These are phyloP conservation scores for Tephrocybe sp. DNA, from an alignment of 768 basidiomycete genomes.

Conservation along the genomic window DNA sequence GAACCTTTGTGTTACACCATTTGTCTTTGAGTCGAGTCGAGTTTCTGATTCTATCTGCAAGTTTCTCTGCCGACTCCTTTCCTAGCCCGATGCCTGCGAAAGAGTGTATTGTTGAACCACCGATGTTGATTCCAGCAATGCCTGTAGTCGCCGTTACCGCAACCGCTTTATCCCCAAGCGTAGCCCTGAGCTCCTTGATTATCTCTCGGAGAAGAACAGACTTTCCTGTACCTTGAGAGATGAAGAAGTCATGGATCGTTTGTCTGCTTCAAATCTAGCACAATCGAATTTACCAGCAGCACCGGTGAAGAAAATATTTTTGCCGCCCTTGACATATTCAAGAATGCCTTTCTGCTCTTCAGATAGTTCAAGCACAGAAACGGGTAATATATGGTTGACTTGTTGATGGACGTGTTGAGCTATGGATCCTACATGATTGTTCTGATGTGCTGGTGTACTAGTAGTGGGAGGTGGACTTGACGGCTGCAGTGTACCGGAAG, in stretches of 20 bases:
- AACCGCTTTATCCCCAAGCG: slow-evolving; percentile 22
- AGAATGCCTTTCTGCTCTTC: slow-evolving; percentile 43
- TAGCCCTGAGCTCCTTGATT: slow-evolving; percentile 40
- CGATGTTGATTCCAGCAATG: slow-evolving; percentile 70
- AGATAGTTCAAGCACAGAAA: slow-evolving; percentile 22
- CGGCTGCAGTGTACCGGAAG: not conserved
- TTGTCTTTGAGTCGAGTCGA: slow-evolving; percentile 26
- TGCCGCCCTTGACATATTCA: slow-evolving; percentile 46
- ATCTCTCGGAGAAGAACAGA: slow-evolving; percentile 68
- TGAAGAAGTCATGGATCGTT: not conserved
- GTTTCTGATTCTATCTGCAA: slow-evolving; percentile 35
- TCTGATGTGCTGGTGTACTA: slow-evolving; percentile 39
- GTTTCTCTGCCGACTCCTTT: slow-evolving; percentile 40
- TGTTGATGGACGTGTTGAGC: not conserved
- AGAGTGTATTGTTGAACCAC: slow-evolving; percentile 66
- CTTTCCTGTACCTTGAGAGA: slow-evolving; percentile 62
- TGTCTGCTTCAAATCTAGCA: not conserved
- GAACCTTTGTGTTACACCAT: slow-evolving; percentile 52
- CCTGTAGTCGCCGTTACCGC: slow-evolving; percentile 69
- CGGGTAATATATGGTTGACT: not conserved
- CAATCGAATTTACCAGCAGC: slow-evolving; percentile 51
- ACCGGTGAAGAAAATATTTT: slow-evolving; percentile 75
- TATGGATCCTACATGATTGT: slow-evolving; percentile 66
- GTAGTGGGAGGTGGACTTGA: not conserved
- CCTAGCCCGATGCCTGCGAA: slow-evolving; percentile 67